Percentiles rank a stretch among this genome's conserved stretches.
These are phyloP conservation scores for Macrocybe sp. DNA, from an alignment of 1,284 basidiomycete genomes.

Conservation along the genomic window DNA sequence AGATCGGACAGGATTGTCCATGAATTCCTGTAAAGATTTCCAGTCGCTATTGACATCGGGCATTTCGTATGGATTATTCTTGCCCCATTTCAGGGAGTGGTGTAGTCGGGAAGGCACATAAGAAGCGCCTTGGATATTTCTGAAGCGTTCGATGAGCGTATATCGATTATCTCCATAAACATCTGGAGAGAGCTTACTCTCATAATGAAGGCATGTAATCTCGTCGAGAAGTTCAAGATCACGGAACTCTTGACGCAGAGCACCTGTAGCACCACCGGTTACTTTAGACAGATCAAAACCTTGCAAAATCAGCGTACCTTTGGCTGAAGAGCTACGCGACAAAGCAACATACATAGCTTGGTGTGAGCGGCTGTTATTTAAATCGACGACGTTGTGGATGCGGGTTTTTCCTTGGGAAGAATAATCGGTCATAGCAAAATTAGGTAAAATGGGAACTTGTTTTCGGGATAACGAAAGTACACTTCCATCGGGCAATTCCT, in stretches of 20 bases:
- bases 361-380: constrained; percentile 16
- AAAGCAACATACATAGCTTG: constrained; percentile 21
- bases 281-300: constrained; percentile 18
- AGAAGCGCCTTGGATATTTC: constrained; percentile 8
- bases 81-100: constrained; percentile 10
- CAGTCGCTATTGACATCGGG: neutral
- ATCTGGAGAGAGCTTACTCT: constrained; percentile 8
- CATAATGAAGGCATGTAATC: constrained; percentile 16
- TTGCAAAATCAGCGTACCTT: constrained; percentile 21
- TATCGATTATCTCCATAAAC: constrained; percentile 9
- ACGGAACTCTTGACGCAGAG: constrained; percentile 21
- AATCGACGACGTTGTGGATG: constrained; percentile 18
- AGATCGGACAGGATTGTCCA: neutral
- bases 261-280: constrained; percentile 14
- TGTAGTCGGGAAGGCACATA: constrained; percentile 12
- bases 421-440: constrained; percentile 26
- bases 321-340: constrained; percentile 19
- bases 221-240: constrained; percentile 24
- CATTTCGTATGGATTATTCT: constrained; percentile 6
- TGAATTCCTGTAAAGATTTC: neutral
- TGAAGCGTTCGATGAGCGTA: constrained; percentile 10
- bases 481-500: constrained; percentile 10
- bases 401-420: constrained; percentile 24
- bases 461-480: constrained; percentile 7
- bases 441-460: constrained; percentile 19